phyloP scores from a whole-genome alignment of 495 filamentous ascomycete genomes.

The Aspergillus affinis region DNA sequence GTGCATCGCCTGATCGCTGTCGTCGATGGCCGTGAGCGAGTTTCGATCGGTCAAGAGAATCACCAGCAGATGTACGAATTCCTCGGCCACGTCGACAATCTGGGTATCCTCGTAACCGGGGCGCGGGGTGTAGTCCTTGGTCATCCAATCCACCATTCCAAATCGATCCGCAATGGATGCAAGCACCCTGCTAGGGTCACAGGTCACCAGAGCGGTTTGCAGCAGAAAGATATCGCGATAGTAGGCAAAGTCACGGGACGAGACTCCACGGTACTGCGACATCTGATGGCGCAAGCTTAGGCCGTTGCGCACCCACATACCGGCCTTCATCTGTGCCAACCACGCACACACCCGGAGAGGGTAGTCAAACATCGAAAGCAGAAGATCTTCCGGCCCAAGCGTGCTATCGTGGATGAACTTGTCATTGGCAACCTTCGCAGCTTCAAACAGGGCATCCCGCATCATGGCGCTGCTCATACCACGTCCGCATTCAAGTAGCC shows the following conservation, averaged over 20 bases:
- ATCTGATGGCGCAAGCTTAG: slow-evolving; percentile 94
- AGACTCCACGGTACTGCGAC: slow-evolving; percentile 84
- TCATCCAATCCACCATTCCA: slow-evolving; percentile 85
- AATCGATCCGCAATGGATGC: slow-evolving; percentile 91
- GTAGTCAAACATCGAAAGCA: slow-evolving; percentile 88
- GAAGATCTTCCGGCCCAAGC: slow-evolving; percentile 65
- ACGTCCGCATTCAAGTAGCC: slow-evolving; percentile 89
- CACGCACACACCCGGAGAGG: slow-evolving; percentile 91
- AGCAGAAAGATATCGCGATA: slow-evolving; percentile 94
- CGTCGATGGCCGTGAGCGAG: slow-evolving; percentile 68
- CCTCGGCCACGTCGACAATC: slow-evolving; percentile 88
- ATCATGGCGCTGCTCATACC: slow-evolving; percentile 66
- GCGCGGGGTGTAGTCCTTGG: slow-evolving; percentile 70
- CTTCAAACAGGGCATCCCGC: slow-evolving; percentile 57
- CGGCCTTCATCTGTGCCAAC: slow-evolving; percentile 96
- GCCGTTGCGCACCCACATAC: slow-evolving; percentile 98
- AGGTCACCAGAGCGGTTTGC: slow-evolving; percentile 85
- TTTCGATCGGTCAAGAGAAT: slow-evolving; percentile 85
- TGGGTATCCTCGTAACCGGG: slow-evolving; percentile 77
- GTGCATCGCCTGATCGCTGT: slow-evolving; percentile 62
- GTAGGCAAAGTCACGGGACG: slow-evolving; percentile 84
- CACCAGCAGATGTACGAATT: slow-evolving; percentile 92
- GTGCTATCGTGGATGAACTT: slow-evolving; percentile 25
- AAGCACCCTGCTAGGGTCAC: slow-evolving; percentile 79
- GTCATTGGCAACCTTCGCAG: slow-evolving; percentile 46